A percentile compares a stretch with the other conserved stretches of the same genome.
These are phyloP conservation scores for Ogataea paraovalis DNA, from an alignment of 805 yeast genomes.

Conservation along the genomic window DNA sequence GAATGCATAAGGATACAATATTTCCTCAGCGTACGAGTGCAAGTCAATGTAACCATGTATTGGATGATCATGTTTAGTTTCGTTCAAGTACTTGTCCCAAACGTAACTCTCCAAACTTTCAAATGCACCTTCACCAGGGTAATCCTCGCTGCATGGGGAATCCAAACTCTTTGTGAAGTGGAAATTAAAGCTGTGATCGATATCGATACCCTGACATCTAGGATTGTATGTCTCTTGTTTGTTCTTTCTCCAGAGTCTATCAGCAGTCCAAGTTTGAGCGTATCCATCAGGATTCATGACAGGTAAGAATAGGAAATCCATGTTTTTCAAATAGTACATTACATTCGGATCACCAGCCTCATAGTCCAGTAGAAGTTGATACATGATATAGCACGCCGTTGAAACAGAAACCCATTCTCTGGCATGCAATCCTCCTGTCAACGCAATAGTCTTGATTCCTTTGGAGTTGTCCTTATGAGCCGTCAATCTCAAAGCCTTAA, in stretches of 20 bases:
- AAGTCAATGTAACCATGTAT: slow-evolving; percentile 77
- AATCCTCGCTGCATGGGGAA: slow-evolving; percentile 79
- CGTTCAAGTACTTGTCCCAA: slow-evolving; percentile 44
- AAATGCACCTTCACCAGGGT: slow-evolving; percentile 70
- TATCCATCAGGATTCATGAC: slow-evolving; percentile 92
- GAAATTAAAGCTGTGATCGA: slow-evolving; percentile 77
- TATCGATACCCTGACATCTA: slow-evolving; percentile 76
- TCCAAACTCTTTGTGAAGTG: slow-evolving; percentile 63
- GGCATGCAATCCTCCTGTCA: slow-evolving; percentile 85
- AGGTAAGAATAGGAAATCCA: slow-evolving; percentile 77
- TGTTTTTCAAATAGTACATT: slow-evolving; percentile 44
- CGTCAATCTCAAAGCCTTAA: slow-evolving; percentile 62
- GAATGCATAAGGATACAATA: slow-evolving; percentile 78
- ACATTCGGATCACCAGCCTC: slow-evolving; percentile 39
- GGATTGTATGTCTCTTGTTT: slow-evolving; percentile 69
- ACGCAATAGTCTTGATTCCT: slow-evolving; percentile 56
- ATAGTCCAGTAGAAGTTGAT: slow-evolving; percentile 44
- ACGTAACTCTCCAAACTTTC: slow-evolving; percentile 58
- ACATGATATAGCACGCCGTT: slow-evolving; percentile 56
- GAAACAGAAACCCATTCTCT: slow-evolving; percentile 86
- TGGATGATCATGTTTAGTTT: slow-evolving; percentile 49
- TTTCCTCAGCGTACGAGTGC: slow-evolving; percentile 82
- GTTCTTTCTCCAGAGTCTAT: slow-evolving; percentile 86
- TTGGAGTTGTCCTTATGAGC: slow-evolving; percentile 37
- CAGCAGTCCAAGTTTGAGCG: slow-evolving; percentile 72